These are phyloP conservation scores for Aspergillus calidoustus DNA, from an alignment of 2,329 filamentous ascomycete species.

Conservation along the genomic window DNA sequence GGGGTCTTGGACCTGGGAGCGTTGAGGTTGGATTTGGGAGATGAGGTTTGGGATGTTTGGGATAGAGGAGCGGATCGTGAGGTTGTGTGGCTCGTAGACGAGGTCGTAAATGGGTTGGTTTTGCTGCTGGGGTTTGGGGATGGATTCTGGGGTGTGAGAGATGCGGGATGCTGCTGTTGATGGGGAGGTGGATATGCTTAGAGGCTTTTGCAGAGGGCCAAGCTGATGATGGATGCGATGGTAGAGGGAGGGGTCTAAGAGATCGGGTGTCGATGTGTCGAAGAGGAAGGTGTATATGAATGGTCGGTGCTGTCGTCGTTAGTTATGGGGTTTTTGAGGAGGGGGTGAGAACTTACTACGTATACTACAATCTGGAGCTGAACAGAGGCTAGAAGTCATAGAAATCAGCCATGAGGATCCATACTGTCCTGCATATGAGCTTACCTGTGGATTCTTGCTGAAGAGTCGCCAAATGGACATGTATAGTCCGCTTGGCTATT, in stretches of 20 bases:
- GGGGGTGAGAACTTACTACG: slow-evolving; percentile 32
- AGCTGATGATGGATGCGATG: slow-evolving; percentile 55
- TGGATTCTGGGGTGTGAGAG: slow-evolving; percentile 33
- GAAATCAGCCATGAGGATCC: background rate
- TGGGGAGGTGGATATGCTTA: slow-evolving; percentile 52
- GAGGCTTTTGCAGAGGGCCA: slow-evolving; percentile 52
- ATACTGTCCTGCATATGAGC: background rate
- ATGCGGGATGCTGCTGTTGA: slow-evolving; percentile 46
- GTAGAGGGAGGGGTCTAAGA: slow-evolving; percentile 51
- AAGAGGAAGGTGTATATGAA: slow-evolving; percentile 58
- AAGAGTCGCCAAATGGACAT: slow-evolving; percentile 35
- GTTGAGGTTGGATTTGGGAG: slow-evolving; percentile 28
- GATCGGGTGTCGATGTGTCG: slow-evolving; percentile 46
- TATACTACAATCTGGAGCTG: slow-evolving; percentile 49
- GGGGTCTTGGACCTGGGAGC: slow-evolving; percentile 2
- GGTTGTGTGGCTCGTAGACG: slow-evolving; percentile 62
- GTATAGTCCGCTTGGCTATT: slow-evolving; percentile 43
- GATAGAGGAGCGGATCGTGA: slow-evolving; percentile 65
- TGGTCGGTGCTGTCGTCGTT: slow-evolving; percentile 45
- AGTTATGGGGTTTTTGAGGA: slow-evolving; percentile 12
- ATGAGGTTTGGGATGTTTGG: slow-evolving; percentile 65
- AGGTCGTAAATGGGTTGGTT: slow-evolving; percentile 61
- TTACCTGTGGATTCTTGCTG: slow-evolving; percentile 24
- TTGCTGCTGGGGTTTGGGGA: slow-evolving; percentile 38
- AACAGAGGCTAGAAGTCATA: slow-evolving; percentile 18